phyloP scores from a whole-genome alignment of 805 yeast genomes.

The Candida maesae region DNA sequence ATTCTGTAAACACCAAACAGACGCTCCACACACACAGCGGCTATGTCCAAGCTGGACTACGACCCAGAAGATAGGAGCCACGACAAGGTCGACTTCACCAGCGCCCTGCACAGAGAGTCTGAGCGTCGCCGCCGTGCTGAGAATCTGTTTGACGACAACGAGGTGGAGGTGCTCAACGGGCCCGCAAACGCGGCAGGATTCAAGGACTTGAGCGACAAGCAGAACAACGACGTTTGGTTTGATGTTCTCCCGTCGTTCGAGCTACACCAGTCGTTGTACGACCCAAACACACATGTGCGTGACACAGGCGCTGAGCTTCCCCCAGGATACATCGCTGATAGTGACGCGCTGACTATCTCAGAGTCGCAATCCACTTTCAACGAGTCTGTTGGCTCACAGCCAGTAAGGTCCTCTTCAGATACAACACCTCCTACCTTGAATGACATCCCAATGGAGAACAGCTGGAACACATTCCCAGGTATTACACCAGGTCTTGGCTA shows the following conservation, averaged over 20 bases:
- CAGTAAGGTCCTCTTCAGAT: no score
- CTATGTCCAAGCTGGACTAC: no score
- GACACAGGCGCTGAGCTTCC: conserved; percentile 1
- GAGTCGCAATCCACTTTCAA: no score
- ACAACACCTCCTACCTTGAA: no score
- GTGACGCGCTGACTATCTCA: no score
- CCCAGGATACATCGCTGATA: neutral
- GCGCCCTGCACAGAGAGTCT: conserved; percentile 12
- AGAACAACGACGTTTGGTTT: conserved; percentile 24
- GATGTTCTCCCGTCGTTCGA: conserved; percentile 68
- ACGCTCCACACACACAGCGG: no score
- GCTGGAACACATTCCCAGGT: neutral
- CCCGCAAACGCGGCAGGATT: conserved; percentile 11
- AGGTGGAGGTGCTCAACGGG: conserved; percentile 8
- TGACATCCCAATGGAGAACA: no score
- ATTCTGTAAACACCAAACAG: no score
- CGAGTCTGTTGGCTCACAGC: no score
- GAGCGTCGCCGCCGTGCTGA: conserved; percentile 3
- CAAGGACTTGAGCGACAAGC: conserved; percentile 2
- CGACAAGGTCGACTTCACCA: conserved; percentile 13
- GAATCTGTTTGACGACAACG: neutral
- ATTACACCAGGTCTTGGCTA: neutral
- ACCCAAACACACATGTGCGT: conserved; percentile 34
- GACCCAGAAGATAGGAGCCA: neutral
- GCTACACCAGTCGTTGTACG: conserved; percentile 50